phyloP scores from a whole-genome alignment of 306 rosid genomes.

The Spatholobus suberectus region DNA sequence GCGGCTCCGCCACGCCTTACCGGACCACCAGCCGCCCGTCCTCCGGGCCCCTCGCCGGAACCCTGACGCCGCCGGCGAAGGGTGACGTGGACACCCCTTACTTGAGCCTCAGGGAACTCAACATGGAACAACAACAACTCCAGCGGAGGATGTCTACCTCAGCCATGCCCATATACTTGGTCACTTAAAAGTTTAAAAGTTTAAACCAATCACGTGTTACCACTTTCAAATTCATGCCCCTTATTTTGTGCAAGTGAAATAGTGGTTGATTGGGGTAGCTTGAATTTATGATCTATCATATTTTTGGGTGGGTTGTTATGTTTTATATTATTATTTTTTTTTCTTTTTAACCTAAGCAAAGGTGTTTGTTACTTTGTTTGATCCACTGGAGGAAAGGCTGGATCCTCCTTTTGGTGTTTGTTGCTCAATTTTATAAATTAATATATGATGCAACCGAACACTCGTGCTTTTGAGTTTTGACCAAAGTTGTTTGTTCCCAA shows the following conservation, averaged over 20 bases:
- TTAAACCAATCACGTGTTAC: neutral
- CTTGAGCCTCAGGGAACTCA: slow-evolving; percentile 85
- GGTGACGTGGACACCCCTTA: slow-evolving; percentile 70
- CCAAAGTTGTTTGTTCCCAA: slow-evolving; percentile 5
- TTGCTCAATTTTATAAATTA: slow-evolving; percentile 27
- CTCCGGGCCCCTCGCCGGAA: slow-evolving; percentile 82
- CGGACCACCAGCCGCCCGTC: slow-evolving; percentile 58
- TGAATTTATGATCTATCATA: neutral
- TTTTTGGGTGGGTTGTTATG: neutral
- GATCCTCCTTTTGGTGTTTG: slow-evolving; percentile 53
- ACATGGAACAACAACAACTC: slow-evolving; percentile 63
- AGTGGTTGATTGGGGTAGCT: neutral
- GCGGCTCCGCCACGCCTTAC: slow-evolving; percentile 71
- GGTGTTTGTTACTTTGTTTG: slow-evolving; percentile 33
- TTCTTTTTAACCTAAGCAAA: slow-evolving; percentile 29
- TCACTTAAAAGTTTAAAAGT: slow-evolving; percentile 56
- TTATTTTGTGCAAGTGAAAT: neutral
- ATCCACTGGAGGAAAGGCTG: slow-evolving; percentile 42
- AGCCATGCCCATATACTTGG: slow-evolving; percentile 83
- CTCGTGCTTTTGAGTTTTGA: slow-evolving; percentile 48
- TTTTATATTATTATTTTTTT: neutral
- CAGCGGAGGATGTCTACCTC: slow-evolving; percentile 75
- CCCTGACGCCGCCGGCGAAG: slow-evolving; percentile 52
- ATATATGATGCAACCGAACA: slow-evolving; percentile 3
- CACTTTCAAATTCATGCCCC: neutral